These are phyloP conservation scores for Diaporthe longicolla DNA, from an alignment of 2,329 filamentous ascomycete species.

Conservation along the genomic window DNA sequence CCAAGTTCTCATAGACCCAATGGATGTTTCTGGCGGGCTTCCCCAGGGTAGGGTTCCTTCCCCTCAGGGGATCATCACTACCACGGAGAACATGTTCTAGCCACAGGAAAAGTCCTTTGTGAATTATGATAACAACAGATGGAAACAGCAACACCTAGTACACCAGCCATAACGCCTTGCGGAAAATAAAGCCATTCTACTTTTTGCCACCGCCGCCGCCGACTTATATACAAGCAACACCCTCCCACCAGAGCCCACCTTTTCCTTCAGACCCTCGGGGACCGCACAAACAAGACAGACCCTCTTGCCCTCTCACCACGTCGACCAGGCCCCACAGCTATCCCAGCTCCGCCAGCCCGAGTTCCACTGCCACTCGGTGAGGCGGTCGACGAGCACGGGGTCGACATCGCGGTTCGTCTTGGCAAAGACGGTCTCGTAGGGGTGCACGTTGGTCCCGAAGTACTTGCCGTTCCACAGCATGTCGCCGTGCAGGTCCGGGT, in stretches of 20 bases:
- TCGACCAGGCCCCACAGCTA: conserved; percentile 42
- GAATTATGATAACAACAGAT: background rate
- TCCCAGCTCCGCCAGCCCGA: conserved; percentile 47
- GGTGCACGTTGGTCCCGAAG: conserved; percentile 52
- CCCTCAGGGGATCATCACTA: background rate
- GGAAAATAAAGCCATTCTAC: background rate
- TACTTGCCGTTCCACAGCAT: conserved; percentile 49
- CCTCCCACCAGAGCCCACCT: too few species aligned
- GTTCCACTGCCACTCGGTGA: conserved; percentile 50
- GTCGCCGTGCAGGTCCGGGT: conserved; percentile 45
- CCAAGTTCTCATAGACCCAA: too few species aligned
- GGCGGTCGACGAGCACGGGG: conserved; percentile 46
- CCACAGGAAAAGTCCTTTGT: background rate
- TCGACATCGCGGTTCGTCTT: conserved; percentile 52
- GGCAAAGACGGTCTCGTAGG: conserved; percentile 55
- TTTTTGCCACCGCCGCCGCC: background rate
- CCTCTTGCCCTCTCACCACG: conserved; percentile 22
- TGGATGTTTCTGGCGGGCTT: too few species aligned
- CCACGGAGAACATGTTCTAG: too few species aligned
- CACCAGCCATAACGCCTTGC: conserved; percentile 10
- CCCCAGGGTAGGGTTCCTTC: too few species aligned
- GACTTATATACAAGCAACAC: background rate
- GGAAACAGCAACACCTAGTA: background rate
- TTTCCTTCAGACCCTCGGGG: too few species aligned
- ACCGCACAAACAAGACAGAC: background rate